These are phyloP conservation scores for Fusarium tanahbumbuense DNA, from an alignment of 2,329 filamentous ascomycete species.

Conservation along the genomic window DNA sequence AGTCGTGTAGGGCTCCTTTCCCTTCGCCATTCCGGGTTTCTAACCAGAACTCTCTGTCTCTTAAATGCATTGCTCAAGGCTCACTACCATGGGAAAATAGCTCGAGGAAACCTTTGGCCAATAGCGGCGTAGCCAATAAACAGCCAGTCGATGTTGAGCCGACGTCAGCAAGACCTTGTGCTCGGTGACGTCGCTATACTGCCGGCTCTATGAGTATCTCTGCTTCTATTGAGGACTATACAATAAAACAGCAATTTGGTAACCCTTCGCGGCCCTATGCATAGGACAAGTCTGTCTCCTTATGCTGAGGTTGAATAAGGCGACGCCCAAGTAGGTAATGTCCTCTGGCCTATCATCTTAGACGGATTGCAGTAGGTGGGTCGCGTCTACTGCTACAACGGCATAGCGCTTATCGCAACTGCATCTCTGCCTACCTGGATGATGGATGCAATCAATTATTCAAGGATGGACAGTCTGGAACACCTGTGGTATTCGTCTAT, in stretches of 20 bases:
- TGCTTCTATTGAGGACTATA: too few species aligned
- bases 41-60: fast-evolving
- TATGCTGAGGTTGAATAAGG: neutral
- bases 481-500: too few species aligned
- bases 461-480: too few species aligned
- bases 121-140: neutral
- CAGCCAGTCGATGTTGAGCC: neutral
- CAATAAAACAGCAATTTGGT: too few species aligned
- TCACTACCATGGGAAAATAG: too few species aligned
- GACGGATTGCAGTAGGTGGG: constrained; percentile 10
- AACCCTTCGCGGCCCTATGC: fast-evolving
- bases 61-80: fast-evolving
- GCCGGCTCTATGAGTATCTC: too few species aligned
- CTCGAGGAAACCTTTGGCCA: neutral
- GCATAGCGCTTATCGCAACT: neutral
- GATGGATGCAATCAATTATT: neutral
- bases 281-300: neutral
- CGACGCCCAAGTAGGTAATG: too few species aligned
- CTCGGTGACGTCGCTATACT: neutral
- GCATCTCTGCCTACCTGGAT: neutral
- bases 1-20: fast-evolving
- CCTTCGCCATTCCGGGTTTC: neutral
- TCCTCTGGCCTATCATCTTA: constrained; percentile 12
- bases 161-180: neutral
- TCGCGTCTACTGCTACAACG: neutral